Base-by-base conservation (phyloP, 2,329 filamentous ascomycete genomes). In the Raffaelea albimanens region DNA sequence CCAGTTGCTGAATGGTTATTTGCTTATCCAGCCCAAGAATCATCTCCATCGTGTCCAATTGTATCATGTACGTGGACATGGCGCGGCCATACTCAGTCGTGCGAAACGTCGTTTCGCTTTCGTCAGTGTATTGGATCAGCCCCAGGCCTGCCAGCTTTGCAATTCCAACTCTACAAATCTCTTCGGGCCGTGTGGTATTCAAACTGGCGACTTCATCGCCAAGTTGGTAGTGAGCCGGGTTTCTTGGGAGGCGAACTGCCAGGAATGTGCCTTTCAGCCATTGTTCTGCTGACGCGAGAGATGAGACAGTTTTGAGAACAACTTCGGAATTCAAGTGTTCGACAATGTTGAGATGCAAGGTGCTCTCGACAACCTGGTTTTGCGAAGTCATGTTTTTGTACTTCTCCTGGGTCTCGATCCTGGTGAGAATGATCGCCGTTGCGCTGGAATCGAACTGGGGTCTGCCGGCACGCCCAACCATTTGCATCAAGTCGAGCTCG, bases 311-410 rank as follows among this genome's bases (percentile, higher is more conserved):
- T 0, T 84, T 82, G 1, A 94, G 69, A 1, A 83, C 82, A 43
- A 91, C 83, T 58, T 94, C 87, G 2, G 87, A 87, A 58, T 94
- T 94, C 53, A 95, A 63, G 57, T 94, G 87, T 53, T 91, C 86
- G 43, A 90, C 82, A 1, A 95, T 66, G 55, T 91, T 88, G 23
- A 80, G 68, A 63, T 95, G 87, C 7, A 95, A 68, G 18, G 74
- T 81, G 62, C 87, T 94, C 59, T 95, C 88, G 2, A 94, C 65
- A 2, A 78, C 68, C 52, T 91, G 83, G 46, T 82, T 72, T 1
- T 86, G 86, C 1, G 83, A 82, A 1, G 87, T 77, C 68, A 94
- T 80, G 53, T 71, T 79, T 55, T 89, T 78, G 57, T 93, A 94
- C 44, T 77, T 73, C 2, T 70, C 57, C 5, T 78, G 76, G 44